Conservation (phyloP, 2,329 filamentous ascomycete species). For the Aspergillus sp. region DNA sequence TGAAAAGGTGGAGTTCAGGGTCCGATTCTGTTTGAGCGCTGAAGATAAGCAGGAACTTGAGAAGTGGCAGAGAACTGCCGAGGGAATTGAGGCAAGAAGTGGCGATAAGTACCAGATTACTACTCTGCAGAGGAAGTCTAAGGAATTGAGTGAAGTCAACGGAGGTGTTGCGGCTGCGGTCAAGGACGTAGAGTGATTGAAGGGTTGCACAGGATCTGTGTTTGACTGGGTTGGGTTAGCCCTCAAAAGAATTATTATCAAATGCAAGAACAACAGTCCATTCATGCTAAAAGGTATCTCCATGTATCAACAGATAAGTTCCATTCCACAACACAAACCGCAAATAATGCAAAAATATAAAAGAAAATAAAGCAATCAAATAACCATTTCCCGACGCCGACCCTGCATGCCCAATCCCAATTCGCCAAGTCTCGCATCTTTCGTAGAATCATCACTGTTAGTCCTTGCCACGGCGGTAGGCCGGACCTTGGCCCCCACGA, state of each 20-base stretch:
- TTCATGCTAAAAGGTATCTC: not conserved
- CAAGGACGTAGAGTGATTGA: not conserved
- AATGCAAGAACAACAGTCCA: not conserved
- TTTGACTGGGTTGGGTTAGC: not conserved
- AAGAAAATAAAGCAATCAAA: constrained; percentile 12
- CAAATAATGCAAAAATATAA: constrained; percentile 5
- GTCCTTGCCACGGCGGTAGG: constrained; percentile 24
- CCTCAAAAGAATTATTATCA: not conserved
- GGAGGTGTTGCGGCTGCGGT: not conserved
- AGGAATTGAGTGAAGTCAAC: not conserved
- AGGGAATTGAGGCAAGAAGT: not conserved
- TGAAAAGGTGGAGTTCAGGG: constrained; percentile 12
- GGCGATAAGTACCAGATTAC: not conserved
- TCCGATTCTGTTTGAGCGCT: constrained; percentile 17
- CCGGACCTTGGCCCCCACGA: constrained; percentile 62
- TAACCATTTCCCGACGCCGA: constrained; percentile 24
- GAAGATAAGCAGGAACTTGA: not conserved
- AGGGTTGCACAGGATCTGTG: not conserved
- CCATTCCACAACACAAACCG: not conserved
- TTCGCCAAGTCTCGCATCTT: constrained; percentile 9
- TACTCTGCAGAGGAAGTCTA: not conserved
- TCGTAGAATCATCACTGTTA: constrained; percentile 20
- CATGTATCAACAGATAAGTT: not conserved
- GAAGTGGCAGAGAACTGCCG: not conserved
- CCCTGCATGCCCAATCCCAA: constrained; percentile 15